A percentile compares a stretch with the other conserved stretches of the same genome.
Evolutionary conservation across 106 monocot genomes (phyloP).

Genomic region (Dioscorea zingiberensis): DNA sequence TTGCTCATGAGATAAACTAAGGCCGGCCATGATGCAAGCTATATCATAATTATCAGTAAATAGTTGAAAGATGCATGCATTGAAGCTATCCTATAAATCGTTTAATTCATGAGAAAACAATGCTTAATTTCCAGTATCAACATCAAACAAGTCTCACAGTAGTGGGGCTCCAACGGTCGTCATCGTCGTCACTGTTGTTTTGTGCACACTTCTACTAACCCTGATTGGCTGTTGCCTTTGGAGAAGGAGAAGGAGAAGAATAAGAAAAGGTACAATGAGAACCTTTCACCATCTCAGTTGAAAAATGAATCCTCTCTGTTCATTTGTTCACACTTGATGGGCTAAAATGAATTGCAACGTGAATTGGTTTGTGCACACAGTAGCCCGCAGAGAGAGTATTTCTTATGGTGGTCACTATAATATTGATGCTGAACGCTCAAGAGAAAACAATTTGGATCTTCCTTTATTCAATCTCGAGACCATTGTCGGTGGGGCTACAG

Average conservation of each 20-base stretch:
- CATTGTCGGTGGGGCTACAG: slow-evolving; percentile 18
- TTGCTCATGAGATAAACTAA: too few relatives aligned
- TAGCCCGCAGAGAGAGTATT: neutral
- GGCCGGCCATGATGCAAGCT: too few relatives aligned
- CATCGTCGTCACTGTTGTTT: neutral
- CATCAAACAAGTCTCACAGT: neutral
- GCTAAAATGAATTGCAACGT: too few relatives aligned
- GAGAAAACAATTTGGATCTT: slow-evolving; percentile 7
- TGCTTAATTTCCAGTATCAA: neutral
- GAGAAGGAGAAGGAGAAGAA: slow-evolving; percentile 9
- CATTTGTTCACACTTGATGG: too few relatives aligned
- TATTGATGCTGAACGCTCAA: neutral
- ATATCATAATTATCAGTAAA: too few relatives aligned
- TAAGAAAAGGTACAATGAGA: neutral
- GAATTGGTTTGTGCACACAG: too few relatives aligned
- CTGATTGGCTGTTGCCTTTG: slow-evolving; percentile 4
- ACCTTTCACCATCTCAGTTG: too few relatives aligned
- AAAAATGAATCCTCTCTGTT: too few relatives aligned
- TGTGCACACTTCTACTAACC: neutral
- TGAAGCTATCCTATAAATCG: too few relatives aligned
- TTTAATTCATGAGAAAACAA: too few relatives aligned
- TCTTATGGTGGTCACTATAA: neutral
- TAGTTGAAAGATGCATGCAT: too few relatives aligned
- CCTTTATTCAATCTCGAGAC: slow-evolving; percentile 21
- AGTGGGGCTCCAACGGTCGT: neutral